A percentile compares a stretch with the other conserved stretches of the same genome.
These are phyloP conservation scores for Sporothrix sp. DNA, from an alignment of 2,329 filamentous ascomycete genomes.

Conservation along the genomic window DNA sequence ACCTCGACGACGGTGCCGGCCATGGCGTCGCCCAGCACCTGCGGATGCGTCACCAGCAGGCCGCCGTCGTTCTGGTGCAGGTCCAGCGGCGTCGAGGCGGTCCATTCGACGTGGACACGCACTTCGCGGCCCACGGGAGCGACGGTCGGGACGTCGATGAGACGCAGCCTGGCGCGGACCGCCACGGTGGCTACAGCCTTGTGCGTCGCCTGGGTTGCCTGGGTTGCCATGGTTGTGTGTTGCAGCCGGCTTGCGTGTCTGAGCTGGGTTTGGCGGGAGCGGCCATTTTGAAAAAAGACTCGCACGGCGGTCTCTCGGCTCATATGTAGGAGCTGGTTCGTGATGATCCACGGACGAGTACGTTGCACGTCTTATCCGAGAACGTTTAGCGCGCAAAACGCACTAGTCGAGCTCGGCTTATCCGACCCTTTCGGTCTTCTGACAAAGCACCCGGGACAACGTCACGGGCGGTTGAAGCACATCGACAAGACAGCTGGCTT, in stretches of 20 bases:
- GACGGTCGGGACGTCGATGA: constrained; percentile 19
- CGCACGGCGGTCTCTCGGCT: no score
- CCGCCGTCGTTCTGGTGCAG: constrained; percentile 53
- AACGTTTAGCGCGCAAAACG: no score
- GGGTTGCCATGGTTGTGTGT: no score
- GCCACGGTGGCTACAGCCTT: neutral
- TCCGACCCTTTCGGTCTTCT: neutral
- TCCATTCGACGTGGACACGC: constrained; percentile 46
- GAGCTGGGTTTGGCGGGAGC: no score
- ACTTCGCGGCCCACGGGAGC: constrained; percentile 37
- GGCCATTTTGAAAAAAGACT: no score
- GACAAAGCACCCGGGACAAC: neutral
- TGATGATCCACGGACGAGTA: no score
- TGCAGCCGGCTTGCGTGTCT: no score
- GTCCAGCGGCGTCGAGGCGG: constrained; percentile 51
- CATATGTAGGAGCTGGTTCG: no score
- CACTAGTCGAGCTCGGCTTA: no score
- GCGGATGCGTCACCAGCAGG: constrained; percentile 38
- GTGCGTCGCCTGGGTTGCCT: neutral
- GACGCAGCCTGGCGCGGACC: neutral
- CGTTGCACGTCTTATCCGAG: no score
- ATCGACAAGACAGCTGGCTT: neutral
- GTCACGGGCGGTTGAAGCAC: neutral
- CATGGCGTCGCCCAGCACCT: constrained; percentile 40
- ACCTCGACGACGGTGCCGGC: constrained; percentile 30